Evolutionary conservation across 169 alveolate genomes (phyloP), one percentile per base, ranked within the genome.

Genomic region (Theileria orientalis): DNA sequence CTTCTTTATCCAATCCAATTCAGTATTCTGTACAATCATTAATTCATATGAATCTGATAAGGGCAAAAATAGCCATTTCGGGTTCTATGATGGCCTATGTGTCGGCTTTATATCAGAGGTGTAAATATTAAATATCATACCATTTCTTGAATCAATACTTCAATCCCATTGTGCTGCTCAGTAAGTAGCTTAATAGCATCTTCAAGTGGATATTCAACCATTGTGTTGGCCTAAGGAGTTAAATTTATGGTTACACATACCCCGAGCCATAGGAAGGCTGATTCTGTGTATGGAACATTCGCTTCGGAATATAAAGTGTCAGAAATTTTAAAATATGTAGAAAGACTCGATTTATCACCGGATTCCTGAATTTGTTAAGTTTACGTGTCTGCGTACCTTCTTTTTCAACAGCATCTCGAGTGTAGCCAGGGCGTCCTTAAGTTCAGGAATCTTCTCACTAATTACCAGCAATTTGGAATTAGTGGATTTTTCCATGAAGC

Each of bases 211-310:
- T 92, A 93, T 74, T 93, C 97, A 42, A 93, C 92, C 90, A 93
- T 68, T 8, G 94, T 90, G 67, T 92, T 92, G 40, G 97, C 95
- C 96, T 93, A 64, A 29, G 51, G 63, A 30, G 47, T 33, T 32
- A 56, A n/a, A 40, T 33, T n/a, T 37, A 37, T 21, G 40, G 46
- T n/a, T 27, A 8, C 35, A 44, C 92, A 16, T 62, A 92, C 96
- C 69, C 95, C 95, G 32, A 92, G 90, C 96, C 96, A 92, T 5
- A 92, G 88, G 57, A 89, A 87, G 37, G 91, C 88, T 8, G 91
- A 82, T 37, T 90, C 90, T 13, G 94, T 83, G n/a, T 92, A 90
- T 29, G 91, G 74, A 33, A 92, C 44, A n/a, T 83, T 80, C 27
- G 95, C 94, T 80, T 86, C 92, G 67, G 93, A 94, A 76, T 90